A percentile compares a stretch with the other conserved stretches of the same genome.
phyloP scores from a whole-genome alignment of 2,329 filamentous ascomycete genomes.

The Mariannaea sp. region DNA sequence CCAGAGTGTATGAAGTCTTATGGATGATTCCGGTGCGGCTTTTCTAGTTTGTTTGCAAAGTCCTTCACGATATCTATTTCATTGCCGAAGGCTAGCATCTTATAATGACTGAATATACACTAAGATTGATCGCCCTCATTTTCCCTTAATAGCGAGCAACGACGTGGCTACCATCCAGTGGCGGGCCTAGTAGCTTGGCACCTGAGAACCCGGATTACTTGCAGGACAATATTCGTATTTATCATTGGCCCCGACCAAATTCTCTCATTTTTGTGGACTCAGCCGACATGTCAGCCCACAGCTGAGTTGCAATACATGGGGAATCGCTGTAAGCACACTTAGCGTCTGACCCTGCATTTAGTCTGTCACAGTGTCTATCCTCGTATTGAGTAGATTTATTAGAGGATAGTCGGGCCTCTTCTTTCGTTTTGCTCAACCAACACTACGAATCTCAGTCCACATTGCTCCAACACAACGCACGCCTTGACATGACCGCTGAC shows the following conservation, averaged over 20 bases:
- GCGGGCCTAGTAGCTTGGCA: not conserved
- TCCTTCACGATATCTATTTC: not conserved
- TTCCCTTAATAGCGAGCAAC: too few species aligned
- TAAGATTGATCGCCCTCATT: not conserved
- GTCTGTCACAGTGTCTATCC: not conserved
- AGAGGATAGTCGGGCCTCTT: too few species aligned
- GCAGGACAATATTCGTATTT: not conserved
- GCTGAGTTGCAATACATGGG: not conserved
- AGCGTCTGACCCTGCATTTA: not conserved
- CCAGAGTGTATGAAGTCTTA: not conserved
- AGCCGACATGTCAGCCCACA: not conserved
- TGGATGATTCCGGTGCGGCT: not conserved
- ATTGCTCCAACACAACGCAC: too few species aligned
- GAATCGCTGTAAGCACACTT: not conserved
- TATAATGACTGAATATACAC: not conserved
- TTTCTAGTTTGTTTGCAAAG: not conserved
- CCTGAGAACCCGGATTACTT: not conserved
- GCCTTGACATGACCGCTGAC: too few species aligned
- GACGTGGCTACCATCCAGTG: not conserved
- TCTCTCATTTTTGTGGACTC: not conserved
- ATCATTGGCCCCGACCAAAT: not conserved
- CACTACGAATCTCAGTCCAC: too few species aligned
- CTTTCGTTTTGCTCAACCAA: too few species aligned
- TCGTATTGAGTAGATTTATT: too few species aligned
- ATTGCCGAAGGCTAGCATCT: not conserved